A percentile compares a stretch with the other conserved stretches of the same genome.
These are phyloP conservation scores for Suhomyces taliae DNA, from an alignment of 1,139 yeast genomes.

Conservation along the genomic window DNA sequence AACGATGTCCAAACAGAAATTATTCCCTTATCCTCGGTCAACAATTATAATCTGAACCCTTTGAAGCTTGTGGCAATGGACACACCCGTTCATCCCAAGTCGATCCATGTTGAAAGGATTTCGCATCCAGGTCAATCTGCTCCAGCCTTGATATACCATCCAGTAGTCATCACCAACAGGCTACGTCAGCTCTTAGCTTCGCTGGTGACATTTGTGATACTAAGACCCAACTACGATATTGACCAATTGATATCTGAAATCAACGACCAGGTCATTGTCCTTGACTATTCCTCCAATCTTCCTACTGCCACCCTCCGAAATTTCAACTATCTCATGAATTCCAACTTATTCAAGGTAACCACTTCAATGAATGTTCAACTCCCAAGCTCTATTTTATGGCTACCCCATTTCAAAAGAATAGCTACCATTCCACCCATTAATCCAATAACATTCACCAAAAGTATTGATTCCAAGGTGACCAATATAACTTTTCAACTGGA, in stretches of 20 bases:
- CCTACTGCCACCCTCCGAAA: not conserved
- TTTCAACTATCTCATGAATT: constrained; percentile 11
- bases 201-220: constrained; percentile 1
- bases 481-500: constrained; percentile 5
- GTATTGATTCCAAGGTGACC: not conserved
- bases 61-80: constrained; percentile 1
- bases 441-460: not conserved
- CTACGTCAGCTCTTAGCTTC: not conserved
- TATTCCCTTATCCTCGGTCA: constrained; percentile 1
- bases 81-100: not conserved
- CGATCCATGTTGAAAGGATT: not conserved
- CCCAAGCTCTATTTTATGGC: constrained; percentile 20
- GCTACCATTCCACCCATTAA: constrained; percentile 3
- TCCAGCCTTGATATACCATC: constrained; percentile 8
- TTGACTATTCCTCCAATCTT: constrained; percentile 2
- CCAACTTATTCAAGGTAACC: constrained; percentile 11
- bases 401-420: constrained; percentile 19
- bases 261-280: constrained; percentile 4
- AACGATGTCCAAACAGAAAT: not conserved
- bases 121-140: not conserved
- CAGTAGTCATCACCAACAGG: not conserved
- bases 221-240: not conserved
- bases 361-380: not conserved
- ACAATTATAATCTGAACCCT: not conserved
- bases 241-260: constrained; percentile 6